A percentile compares a stretch with the other conserved stretches of the same genome.
phyloP scores from a whole-genome alignment of 177 flowering plant genomes.

The Telopea speciosissima region DNA sequence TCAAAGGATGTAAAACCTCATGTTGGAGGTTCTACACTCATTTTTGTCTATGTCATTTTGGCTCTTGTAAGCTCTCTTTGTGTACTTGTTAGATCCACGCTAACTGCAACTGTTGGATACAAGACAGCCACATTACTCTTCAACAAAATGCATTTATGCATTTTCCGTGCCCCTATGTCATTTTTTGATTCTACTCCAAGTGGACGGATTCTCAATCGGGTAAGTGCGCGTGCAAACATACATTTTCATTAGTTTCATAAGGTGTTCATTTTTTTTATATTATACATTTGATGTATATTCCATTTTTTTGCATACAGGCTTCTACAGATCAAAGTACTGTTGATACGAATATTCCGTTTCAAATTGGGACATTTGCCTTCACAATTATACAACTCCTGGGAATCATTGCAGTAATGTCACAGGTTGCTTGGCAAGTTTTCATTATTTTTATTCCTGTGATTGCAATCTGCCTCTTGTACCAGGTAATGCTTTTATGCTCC shows the following conservation, averaged over 20 bases:
- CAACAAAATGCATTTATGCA: conserved; percentile 13
- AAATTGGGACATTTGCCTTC: conserved; percentile 33
- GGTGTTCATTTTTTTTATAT: neutral
- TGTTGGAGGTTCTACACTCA: neutral
- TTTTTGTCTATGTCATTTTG: neutral
- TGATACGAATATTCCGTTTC: conserved; percentile 39
- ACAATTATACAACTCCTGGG: conserved; percentile 52
- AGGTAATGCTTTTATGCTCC: conserved; percentile 34
- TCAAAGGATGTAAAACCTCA: neutral
- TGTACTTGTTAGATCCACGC: neutral
- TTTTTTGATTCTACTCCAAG: conserved; percentile 21
- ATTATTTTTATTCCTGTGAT: conserved; percentile 58
- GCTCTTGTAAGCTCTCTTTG: neutral
- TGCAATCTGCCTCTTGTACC: conserved; percentile 53
- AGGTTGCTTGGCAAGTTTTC: conserved; percentile 76
- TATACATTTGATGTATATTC: neutral
- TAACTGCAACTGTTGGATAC: neutral
- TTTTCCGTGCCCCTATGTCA: conserved; percentile 20
- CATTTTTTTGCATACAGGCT: conserved; percentile 33
- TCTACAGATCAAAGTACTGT: conserved; percentile 73
- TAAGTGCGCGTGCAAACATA: neutral
- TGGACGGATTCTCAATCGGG: conserved; percentile 18
- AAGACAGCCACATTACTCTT: neutral
- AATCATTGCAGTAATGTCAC: conserved; percentile 71
- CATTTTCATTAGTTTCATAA: neutral